Percentiles rank a stretch among this genome's conserved stretches.
These are phyloP conservation scores for Wickerhamomyces ciferrii DNA, from an alignment of 805 yeast species.

Conservation along the genomic window DNA sequence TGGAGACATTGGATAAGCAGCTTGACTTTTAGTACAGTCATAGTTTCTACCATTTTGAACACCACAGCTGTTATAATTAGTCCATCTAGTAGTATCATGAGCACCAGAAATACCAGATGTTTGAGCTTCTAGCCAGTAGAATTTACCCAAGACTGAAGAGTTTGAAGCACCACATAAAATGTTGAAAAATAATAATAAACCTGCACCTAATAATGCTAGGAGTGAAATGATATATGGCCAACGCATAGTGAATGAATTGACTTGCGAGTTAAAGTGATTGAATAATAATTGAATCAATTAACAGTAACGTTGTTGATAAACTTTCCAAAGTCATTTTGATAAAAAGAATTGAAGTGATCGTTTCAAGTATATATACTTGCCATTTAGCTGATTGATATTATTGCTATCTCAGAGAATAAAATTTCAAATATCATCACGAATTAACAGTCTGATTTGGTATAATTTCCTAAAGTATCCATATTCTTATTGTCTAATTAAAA, in stretches of 20 bases:
- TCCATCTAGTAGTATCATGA: constrained; percentile 62
- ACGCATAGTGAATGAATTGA: constrained; percentile 16
- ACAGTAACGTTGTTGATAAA: too few species aligned
- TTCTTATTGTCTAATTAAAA: background rate
- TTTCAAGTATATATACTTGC: background rate
- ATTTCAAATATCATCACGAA: background rate
- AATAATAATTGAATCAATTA: background rate
- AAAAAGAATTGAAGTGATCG: background rate
- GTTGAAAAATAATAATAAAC: constrained; percentile 53
- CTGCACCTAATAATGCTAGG: constrained; percentile 38
- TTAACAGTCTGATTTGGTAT: background rate
- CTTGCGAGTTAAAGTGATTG: background rate
- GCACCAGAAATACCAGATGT: constrained; percentile 43
- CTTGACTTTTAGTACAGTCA: constrained; percentile 47
- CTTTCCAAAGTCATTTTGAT: background rate
- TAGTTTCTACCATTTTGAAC: constrained; percentile 36
- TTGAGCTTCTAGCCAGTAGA: constrained; percentile 79
- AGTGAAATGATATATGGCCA: constrained; percentile 24
- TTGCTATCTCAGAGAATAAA: background rate
- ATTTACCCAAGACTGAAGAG: constrained; percentile 48
- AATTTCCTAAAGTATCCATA: background rate
- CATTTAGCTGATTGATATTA: background rate
- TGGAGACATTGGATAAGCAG: constrained; percentile 89
- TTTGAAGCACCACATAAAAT: constrained; percentile 60
- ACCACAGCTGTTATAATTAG: constrained; percentile 64